These are phyloP conservation scores for Biancaea sappan DNA, from an alignment of 306 rosid genomes.

Conservation along the genomic window DNA sequence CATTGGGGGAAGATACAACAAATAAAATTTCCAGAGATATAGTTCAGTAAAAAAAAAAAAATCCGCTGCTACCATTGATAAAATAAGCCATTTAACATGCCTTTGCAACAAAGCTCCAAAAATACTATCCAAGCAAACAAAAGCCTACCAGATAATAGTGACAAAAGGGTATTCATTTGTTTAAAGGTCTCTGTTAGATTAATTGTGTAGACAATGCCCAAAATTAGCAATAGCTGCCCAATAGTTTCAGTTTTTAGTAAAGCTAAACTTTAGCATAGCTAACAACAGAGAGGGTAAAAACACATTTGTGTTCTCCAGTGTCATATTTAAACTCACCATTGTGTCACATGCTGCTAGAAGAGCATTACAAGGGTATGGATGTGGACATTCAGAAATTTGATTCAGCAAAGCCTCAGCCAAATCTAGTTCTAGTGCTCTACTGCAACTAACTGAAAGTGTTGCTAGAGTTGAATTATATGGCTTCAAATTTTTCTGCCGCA, in stretches of 20 bases:
- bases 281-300: constrained; percentile 28
- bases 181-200: constrained; percentile 8
- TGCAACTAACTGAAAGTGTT: constrained; percentile 61
- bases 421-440: constrained; percentile 63
- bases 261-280: constrained; percentile 22
- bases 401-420: constrained; percentile 74
- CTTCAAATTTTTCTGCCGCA: constrained; percentile 69
- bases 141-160: constrained; percentile 18
- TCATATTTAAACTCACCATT: constrained; percentile 59
- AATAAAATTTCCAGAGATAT: constrained; percentile 15
- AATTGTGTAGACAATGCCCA: constrained; percentile 10
- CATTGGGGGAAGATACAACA: background rate
- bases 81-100: constrained; percentile 29
- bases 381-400: constrained; percentile 47
- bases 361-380: constrained; percentile 61
- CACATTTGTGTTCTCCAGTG: constrained; percentile 17
- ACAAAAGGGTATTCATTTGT: constrained; percentile 6
- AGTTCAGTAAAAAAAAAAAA: constrained; percentile 18
- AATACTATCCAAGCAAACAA: constrained; percentile 28
- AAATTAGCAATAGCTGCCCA: constrained; percentile 11
- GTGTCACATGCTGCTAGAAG: constrained; percentile 64
- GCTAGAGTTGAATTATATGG: constrained; percentile 70
- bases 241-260: constrained; percentile 8
- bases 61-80: constrained; percentile 21
- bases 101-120: constrained; percentile 10